Conservation (phyloP, 2,329 filamentous ascomycete genomes). For the Venturia carpophila region DNA sequence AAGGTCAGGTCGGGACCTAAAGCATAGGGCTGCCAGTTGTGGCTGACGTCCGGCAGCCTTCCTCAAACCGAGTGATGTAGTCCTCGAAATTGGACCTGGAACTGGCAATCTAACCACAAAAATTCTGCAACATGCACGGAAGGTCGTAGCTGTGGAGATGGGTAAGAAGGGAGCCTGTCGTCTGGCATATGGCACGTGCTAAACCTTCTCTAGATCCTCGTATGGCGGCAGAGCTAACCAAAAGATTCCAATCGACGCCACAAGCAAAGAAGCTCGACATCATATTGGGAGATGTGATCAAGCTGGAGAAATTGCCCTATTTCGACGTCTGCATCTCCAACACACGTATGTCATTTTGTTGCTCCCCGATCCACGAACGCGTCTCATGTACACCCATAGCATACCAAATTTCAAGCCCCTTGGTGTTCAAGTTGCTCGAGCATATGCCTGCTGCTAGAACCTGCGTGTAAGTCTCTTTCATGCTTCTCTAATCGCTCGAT, state of each 20-base stretch:
- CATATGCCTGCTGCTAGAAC: conserved; percentile 72
- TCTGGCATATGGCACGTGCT: background rate
- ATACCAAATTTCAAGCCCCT: conserved; percentile 76
- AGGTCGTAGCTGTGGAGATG: conserved; percentile 77
- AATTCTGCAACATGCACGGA: conserved; percentile 81
- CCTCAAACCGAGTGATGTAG: conserved; percentile 79
- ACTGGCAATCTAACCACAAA: conserved; percentile 83
- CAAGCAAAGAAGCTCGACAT: conserved; percentile 79
- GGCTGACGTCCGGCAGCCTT: conserved; percentile 42
- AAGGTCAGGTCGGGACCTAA: conserved; percentile 33
- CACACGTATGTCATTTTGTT: conserved; percentile 38
- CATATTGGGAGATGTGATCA: conserved; percentile 86
- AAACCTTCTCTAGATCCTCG: conserved; percentile 55
- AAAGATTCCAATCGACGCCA: conserved; percentile 85
- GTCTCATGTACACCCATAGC: conserved; percentile 23
- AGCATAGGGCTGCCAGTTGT: background rate
- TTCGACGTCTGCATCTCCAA: conserved; percentile 82
- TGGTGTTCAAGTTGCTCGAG: conserved; percentile 84
- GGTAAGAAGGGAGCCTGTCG: conserved; percentile 15
- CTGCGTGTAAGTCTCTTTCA: conserved; percentile 45
- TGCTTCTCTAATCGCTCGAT: no score
- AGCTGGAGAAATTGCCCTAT: conserved; percentile 63
- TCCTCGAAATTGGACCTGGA: conserved; percentile 87
- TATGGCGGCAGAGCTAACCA: conserved; percentile 92
- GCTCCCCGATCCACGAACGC: no score